Base-by-base conservation (phyloP, 2,329 filamentous ascomycete genomes). In the Xylariaceae sp. region DNA sequence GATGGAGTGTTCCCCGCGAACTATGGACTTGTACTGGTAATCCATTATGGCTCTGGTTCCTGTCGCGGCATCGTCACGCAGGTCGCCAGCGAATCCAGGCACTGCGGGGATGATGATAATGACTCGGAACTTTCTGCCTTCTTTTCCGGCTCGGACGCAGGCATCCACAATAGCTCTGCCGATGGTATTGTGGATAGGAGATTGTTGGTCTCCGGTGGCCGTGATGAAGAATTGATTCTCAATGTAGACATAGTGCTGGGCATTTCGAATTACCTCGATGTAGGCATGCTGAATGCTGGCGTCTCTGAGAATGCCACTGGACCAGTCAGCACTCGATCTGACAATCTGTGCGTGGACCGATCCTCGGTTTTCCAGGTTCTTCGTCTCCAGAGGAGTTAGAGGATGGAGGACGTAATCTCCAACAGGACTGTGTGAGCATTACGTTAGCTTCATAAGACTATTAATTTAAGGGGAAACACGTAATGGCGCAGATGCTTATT, bases 201-300 rank as follows among this genome's bases (percentile, higher is more conserved):
- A 77, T 72, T 97, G 92, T 42, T 96, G 75, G n/a, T 94, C 87
- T 7, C 91, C 91, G 0, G 93, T 97, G 0, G 94, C 90, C 1
- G 92, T 95, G 71, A 95, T 97, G 80, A 97, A 99, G 78, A 97
- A 97, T 70, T 99, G 94, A 69, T 97, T 97, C 74, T 99, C 94
- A 62, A 99, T 96, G 76, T 97, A 99, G 23, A 99, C 88, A 67
- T 86, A 97, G 72, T 97, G 93, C 74, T 97, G 78, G 0, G 93
- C 93, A 55, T 90, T 90, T 54, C 87, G 80, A 68, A 97, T 97
- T 35, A 95, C 77, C 64, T 96, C 90, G 60, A 80, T 81, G 72
- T 96, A 96, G 0, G 92, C 90, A 67, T 91, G 95, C 67, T 94
- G 90, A 59, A 96, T 96, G 53, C 88, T 92, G 67, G 90, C 87